A percentile compares a stretch with the other conserved stretches of the same genome.
These are phyloP conservation scores for Ploettnerulaceae sp. DNA, from an alignment of 2,329 filamentous ascomycete genomes.

Conservation along the genomic window DNA sequence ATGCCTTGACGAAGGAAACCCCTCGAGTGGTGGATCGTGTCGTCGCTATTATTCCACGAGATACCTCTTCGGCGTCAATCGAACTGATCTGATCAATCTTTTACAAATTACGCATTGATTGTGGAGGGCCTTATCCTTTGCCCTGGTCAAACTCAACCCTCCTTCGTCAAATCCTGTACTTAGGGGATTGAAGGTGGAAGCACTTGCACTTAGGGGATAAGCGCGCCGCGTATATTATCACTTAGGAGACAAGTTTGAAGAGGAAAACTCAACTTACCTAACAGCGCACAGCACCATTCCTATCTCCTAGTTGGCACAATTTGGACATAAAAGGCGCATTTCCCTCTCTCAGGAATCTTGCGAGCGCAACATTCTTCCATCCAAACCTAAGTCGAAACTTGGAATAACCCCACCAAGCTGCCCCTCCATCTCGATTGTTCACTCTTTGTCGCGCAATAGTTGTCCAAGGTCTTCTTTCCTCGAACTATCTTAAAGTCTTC, in stretches of 20 bases:
- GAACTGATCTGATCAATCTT: slow-evolving; percentile 12
- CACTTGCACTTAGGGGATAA: slow-evolving; percentile 14
- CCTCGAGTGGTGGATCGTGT: too few species aligned
- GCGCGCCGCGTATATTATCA: slow-evolving; percentile 24
- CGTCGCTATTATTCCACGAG: slow-evolving; percentile 21
- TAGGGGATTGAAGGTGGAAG: slow-evolving; percentile 15
- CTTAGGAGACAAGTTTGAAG: slow-evolving; percentile 21
- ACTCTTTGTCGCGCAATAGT: not conserved
- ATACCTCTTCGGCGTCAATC: slow-evolving; percentile 5
- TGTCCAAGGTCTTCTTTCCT: not conserved
- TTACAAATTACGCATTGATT: slow-evolving; percentile 22
- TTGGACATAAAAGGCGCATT: not conserved
- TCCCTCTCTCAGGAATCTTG: not conserved
- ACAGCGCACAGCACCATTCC: slow-evolving; percentile 8
- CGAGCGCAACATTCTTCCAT: not conserved
- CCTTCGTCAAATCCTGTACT: slow-evolving; percentile 20
- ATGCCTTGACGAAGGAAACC: too few species aligned
- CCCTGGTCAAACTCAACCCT: slow-evolving; percentile 14
- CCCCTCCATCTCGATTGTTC: slow-evolving; percentile 6
- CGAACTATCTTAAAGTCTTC: slow-evolving; percentile 2
- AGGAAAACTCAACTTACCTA: slow-evolving; percentile 18
- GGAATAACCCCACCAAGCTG: slow-evolving; percentile 11
- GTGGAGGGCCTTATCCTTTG: slow-evolving; percentile 19
- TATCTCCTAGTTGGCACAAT: not conserved
- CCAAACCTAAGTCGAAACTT: not conserved